A percentile compares a stretch with the other conserved stretches of the same genome.
Evolutionary conservation across 495 filamentous ascomycete species (phyloP).

Genomic region (Penicillium antarcticum): DNA sequence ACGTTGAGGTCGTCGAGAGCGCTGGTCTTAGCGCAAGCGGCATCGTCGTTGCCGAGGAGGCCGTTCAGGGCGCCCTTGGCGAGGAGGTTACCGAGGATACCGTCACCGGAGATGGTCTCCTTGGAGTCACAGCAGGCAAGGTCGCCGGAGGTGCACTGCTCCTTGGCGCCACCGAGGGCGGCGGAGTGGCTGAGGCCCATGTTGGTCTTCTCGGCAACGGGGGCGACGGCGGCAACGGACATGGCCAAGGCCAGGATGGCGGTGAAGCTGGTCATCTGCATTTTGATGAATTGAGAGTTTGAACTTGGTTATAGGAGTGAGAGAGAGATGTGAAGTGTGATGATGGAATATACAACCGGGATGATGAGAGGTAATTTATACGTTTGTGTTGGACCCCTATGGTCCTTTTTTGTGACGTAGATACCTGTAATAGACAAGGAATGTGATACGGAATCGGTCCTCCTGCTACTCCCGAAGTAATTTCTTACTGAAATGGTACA

Average conservation of each 20-base stretch:
- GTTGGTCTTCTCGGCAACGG: neutral
- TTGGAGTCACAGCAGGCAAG: conserved; percentile 4
- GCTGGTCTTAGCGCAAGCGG: conserved; percentile 1
- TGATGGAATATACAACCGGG: neutral
- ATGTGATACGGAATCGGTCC: neutral
- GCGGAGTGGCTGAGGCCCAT: neutral
- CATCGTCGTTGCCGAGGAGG: conserved; percentile 3
- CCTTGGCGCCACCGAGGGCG: neutral
- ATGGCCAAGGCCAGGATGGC: neutral
- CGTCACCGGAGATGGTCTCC: neutral
- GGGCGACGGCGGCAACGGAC: neutral
- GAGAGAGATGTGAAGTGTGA: neutral
- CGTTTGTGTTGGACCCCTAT: neutral
- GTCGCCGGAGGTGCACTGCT: neutral
- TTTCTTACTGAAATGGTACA: too few species aligned
- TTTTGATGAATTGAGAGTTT: neutral
- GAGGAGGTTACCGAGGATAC: conserved; percentile 1
- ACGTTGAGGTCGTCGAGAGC: conserved; percentile 1
- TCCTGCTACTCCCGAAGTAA: too few species aligned
- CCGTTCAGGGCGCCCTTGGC: conserved; percentile 6
- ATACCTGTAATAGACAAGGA: neutral
- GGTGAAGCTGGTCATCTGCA: conserved; percentile 1
- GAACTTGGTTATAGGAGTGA: neutral
- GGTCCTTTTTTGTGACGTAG: neutral
- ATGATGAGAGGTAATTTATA: neutral